Evolutionary conservation across 208 protist genomes (phyloP).

Genomic region (Balamuthia mandrillaris): DNA sequence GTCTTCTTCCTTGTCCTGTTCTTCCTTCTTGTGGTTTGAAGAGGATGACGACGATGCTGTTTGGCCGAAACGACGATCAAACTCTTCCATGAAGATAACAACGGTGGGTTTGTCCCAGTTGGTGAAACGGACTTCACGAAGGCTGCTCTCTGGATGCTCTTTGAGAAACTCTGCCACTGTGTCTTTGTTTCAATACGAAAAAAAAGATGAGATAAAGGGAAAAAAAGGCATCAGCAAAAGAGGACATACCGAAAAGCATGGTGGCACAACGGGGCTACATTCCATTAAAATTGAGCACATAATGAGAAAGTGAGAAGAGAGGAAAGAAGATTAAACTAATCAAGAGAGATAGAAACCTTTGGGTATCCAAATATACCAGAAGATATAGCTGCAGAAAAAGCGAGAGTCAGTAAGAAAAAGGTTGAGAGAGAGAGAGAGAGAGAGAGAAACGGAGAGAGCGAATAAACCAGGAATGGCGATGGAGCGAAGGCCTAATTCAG

Average conservation of each 20-base stretch:
- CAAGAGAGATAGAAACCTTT: too few relatives aligned
- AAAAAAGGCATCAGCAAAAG: too few relatives aligned
- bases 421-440: not conserved
- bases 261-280: too few relatives aligned
- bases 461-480: not conserved
- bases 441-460: not conserved
- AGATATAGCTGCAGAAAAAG: not conserved
- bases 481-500: slow-evolving; percentile 25
- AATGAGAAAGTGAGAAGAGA: too few relatives aligned
- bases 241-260: too few relatives aligned
- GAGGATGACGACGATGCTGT: not conserved
- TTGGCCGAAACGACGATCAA: not conserved
- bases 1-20: not conserved
- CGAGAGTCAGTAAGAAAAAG: not conserved
- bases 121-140: slow-evolving; percentile 30
- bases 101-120: slow-evolving; percentile 39
- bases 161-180: slow-evolving; percentile 24
- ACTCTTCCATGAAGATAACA: slow-evolving; percentile 14
- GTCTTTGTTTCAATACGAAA: too few relatives aligned
- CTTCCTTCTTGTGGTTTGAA: not conserved
- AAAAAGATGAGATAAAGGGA: too few relatives aligned
- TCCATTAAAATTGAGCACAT: too few relatives aligned
- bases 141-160: not conserved
- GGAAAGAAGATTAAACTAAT: too few relatives aligned
- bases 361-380: slow-evolving; percentile 36